Percentiles rank a stretch among this genome's conserved stretches.
These are phyloP conservation scores for Gracilaria domingensis DNA, from an alignment of 23 red algal genomes.

Conservation along the genomic window DNA sequence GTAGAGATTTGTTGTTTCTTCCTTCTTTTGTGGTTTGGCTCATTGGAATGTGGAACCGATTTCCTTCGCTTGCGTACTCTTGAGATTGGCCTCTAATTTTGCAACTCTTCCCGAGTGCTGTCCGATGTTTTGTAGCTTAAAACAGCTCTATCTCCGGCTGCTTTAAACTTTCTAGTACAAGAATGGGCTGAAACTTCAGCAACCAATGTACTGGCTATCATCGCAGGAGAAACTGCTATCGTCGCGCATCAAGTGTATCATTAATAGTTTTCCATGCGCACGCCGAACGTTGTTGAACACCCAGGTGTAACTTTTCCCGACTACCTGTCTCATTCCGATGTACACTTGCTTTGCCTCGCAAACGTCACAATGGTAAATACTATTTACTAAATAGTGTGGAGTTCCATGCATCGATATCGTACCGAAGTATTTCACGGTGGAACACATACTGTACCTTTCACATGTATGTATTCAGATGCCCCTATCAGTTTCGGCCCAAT, in stretches of 20 bases:
- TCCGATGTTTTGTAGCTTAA: background rate
- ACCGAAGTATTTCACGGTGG: too few species aligned
- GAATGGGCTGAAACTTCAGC: background rate
- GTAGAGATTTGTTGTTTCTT: background rate
- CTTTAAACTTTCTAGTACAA: too few species aligned
- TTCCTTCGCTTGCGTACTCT: background rate
- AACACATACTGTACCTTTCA: too few species aligned
- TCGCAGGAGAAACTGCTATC: too few species aligned
- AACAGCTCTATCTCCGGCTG: background rate
- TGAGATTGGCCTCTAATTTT: background rate
- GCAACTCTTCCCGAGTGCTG: background rate
- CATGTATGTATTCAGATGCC: too few species aligned
- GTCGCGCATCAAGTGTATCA: too few species aligned
- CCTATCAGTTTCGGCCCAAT: too few species aligned
- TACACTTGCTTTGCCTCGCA: too few species aligned
- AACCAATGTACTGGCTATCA: background rate
- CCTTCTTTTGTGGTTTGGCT: background rate
- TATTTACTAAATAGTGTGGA: too few species aligned
- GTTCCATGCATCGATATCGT: too few species aligned
- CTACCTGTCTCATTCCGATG: background rate
- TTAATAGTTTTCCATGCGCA: background rate
- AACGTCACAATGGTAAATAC: too few species aligned
- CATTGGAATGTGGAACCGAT: background rate
- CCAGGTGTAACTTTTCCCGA: background rate
- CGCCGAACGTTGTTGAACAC: background rate